Evolutionary conservation across 148 eudicot genomes (phyloP).

Genomic region (Pharnaceum exiguum): DNA sequence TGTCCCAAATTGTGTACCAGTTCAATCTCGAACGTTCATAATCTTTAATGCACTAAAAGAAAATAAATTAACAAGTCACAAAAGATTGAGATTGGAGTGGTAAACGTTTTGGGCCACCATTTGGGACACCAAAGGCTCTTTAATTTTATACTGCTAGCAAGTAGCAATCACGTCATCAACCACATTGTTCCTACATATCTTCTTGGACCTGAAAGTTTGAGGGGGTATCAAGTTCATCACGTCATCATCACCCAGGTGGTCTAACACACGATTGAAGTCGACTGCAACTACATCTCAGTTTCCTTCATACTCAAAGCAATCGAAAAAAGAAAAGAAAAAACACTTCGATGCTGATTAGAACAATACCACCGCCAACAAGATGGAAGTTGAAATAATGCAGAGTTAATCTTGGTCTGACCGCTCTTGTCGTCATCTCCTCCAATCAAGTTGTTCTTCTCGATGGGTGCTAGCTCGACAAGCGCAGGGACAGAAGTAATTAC

Average conservation of each 20-base stretch:
- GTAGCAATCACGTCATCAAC: constrained; percentile 79
- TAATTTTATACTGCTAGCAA: no score
- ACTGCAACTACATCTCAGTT: constrained; percentile 27
- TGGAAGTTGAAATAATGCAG: constrained; percentile 72
- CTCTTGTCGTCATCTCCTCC: constrained; percentile 86
- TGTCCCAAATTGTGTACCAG: no score
- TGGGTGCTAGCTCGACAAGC: constrained; percentile 64
- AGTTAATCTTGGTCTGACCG: constrained; percentile 83
- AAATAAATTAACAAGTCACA: no score
- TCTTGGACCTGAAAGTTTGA: constrained; percentile 73
- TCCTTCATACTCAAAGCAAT: no score
- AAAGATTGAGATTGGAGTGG: no score
- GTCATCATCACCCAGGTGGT: constrained; percentile 75
- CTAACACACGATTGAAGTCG: constrained; percentile 80
- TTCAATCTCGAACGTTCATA: no score
- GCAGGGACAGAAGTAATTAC: constrained; percentile 78
- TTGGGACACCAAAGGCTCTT: no score
- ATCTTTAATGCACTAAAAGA: no score
- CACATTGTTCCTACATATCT: constrained; percentile 71
- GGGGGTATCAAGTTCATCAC: constrained; percentile 81
- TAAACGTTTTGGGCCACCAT: no score
- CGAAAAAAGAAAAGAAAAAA: no score
- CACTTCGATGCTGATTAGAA: constrained; percentile 40
- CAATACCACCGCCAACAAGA: constrained; percentile 83
- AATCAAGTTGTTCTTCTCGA: constrained; percentile 53